Evolutionary conservation across 768 basidiomycete genomes (phyloP).

Genomic region (Boletus pseudopeckii): DNA sequence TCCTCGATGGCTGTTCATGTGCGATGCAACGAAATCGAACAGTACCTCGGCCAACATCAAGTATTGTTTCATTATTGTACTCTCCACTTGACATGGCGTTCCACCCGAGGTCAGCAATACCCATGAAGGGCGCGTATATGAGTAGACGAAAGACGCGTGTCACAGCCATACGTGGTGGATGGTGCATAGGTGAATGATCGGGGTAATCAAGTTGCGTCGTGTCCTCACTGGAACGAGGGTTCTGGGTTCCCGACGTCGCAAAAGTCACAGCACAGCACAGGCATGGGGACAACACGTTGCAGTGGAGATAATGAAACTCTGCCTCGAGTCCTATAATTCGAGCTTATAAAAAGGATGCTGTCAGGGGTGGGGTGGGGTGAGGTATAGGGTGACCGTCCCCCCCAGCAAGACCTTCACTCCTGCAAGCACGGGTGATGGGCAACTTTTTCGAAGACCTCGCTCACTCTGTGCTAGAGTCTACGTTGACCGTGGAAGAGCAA

Average conservation of each 20-base stretch:
- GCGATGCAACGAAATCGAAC: background rate
- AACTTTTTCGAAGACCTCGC: conserved; percentile 30
- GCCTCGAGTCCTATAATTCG: background rate
- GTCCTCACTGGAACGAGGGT: background rate
- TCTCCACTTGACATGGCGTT: background rate
- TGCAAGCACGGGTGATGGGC: conserved; percentile 16
- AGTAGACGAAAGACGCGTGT: background rate
- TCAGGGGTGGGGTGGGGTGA: no score
- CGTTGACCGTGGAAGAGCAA: conserved; percentile 24
- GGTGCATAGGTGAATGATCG: background rate
- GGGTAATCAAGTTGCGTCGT: background rate
- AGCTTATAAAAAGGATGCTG: background rate
- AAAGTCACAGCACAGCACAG: background rate
- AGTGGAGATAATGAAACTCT: background rate
- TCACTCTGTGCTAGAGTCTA: conserved; percentile 18
- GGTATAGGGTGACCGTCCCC: background rate
- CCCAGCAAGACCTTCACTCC: background rate
- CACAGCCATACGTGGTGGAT: background rate
- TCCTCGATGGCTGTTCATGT: background rate
- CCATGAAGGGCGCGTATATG: background rate
- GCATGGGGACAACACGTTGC: background rate
- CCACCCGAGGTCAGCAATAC: background rate
- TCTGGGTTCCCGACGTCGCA: background rate
- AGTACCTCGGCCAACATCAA: background rate
- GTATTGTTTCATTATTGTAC: background rate